Percentiles rank a stretch among this genome's conserved stretches.
phyloP scores from a whole-genome alignment of 73 alveolate species.

The Paramecium pentaurelia region DNA sequence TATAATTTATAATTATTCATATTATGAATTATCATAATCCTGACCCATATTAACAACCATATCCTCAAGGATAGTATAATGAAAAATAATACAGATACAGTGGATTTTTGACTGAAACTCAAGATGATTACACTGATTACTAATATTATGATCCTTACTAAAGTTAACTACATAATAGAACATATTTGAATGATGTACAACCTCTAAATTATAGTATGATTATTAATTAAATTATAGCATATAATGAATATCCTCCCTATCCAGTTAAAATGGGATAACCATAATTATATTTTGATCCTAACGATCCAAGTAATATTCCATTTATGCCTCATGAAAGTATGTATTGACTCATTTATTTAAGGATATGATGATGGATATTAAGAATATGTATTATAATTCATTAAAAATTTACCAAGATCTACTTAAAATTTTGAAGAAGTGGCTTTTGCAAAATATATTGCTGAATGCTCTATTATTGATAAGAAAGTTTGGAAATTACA shows the following conservation, averaged over 20 bases:
- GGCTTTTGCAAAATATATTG: constrained; percentile 33
- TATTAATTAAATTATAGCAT: neutral
- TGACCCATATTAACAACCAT: neutral
- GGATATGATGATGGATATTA: constrained; percentile 25
- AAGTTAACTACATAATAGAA: neutral
- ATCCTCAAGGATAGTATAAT: neutral
- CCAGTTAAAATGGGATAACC: neutral
- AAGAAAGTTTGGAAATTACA: neutral
- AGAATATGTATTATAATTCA: neutral
- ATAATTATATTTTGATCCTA: neutral
- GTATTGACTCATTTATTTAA: neutral
- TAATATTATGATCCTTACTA: neutral
- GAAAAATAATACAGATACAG: neutral
- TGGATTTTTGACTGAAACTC: neutral
- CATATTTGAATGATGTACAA: neutral
- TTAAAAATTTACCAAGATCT: neutral
- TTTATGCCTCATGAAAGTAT: constrained; percentile 21
- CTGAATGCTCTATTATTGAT: constrained; percentile 48
- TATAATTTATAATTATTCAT: constrained; percentile 9
- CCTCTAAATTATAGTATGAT: neutral
- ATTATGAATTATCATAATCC: neutral
- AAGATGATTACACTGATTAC: neutral
- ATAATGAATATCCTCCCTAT: neutral
- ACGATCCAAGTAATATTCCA: constrained; percentile 38
- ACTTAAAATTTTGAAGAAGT: constrained; percentile 12